Base-by-base conservation (phyloP, 2,329 filamentous ascomycete species). In the Colletotrichum sp. region DNA sequence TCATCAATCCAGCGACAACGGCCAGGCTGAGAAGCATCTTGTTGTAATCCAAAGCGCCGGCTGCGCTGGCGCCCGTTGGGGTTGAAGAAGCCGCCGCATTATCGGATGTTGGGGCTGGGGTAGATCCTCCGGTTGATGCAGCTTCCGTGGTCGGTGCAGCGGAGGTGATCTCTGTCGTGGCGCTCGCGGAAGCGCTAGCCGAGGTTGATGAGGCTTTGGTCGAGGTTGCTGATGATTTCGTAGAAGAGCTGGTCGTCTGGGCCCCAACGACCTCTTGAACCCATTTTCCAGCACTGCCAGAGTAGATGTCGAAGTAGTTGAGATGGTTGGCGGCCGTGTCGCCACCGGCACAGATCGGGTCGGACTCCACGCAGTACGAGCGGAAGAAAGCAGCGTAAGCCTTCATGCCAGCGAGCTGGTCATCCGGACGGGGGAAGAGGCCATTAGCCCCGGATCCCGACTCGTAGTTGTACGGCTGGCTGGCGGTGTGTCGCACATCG, bases 281-380 rank as follows among this genome's bases (percentile, higher is more conserved):
- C 74, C 74, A 76, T 32, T 74, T 71, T 13, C 74, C 74, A n/a
- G 71, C 74, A 11, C 69, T 66, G 16, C 22, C 25, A 9, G 71
- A 74, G 32, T 74, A 76, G 3, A 76, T 34, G 25, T 76, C 71
- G 48, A 76, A 76, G 72, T 86, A 86, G 77, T 84, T 84, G 12
- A 83, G 79, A 69, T 86, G 85, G 11, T 80, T 80, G 11, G 80
- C 80, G 4, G 81, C 79, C 5, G 78, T 79, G 28, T 83, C 77
- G 9, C 84, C 84, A 19, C 80, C 80, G 15, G 85, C 85, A 76
- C 86, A 87, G 71, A 86, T 82, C 3, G 85, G 84, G 69, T 87
- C 86, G 12, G 82, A 82, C 5, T 77, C 75, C 36, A 81, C 79
- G 73, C 85, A 86, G 79, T 85, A 86, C 16, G 81, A 81, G 65